A percentile compares a stretch with the other conserved stretches of the same genome.
Conservation (phyloP, 768 basidiomycete species). For the Pleurotus eryngii region DNA sequence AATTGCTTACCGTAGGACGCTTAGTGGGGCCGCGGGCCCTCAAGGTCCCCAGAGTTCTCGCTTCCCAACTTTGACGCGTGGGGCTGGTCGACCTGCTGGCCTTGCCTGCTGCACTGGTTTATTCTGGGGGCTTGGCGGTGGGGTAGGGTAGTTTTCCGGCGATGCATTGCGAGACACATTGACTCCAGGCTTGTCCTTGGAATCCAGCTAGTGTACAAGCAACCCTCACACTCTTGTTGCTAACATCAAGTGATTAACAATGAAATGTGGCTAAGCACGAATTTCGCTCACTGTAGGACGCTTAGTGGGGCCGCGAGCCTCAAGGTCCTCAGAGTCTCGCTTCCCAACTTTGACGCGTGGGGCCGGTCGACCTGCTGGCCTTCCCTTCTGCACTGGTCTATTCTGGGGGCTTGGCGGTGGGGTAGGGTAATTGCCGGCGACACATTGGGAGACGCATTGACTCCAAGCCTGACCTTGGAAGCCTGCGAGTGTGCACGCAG, state of each 20-base stretch:
- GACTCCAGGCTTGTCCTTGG: background rate
- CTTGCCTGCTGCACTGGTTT: background rate
- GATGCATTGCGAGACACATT: background rate
- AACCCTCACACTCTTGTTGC: background rate
- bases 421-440: background rate
- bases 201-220: background rate
- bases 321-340: background rate
- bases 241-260: no score
- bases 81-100: background rate
- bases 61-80: no score
- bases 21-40: background rate
- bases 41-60: no score
- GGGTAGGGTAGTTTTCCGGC: background rate
- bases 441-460: background rate
- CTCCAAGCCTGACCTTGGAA: background rate
- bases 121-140: background rate
- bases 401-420: background rate
- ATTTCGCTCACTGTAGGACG: no score
- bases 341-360: no score
- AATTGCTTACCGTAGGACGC: no score
- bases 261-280: no score
- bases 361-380: no score
- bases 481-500: background rate
- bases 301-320: background rate
- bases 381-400: no score